phyloP scores from a whole-genome alignment of 176 grass and related monocot genomes.

The Microstegium vimineum region DNA sequence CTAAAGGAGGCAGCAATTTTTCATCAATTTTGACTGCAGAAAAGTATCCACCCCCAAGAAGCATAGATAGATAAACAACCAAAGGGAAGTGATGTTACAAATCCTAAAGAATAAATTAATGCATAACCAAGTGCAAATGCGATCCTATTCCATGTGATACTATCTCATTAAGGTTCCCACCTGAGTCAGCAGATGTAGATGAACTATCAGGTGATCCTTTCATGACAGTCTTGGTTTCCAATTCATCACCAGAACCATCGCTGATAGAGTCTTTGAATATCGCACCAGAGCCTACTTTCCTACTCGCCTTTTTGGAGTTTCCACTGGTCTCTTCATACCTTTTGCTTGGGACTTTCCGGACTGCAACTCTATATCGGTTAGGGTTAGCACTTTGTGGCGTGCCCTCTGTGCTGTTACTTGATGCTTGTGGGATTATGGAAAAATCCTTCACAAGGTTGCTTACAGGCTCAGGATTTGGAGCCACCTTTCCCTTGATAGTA shows the following conservation, averaged over 20 bases:
- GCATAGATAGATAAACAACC: constrained; percentile 7
- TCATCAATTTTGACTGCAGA: neutral
- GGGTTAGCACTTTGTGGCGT: constrained; percentile 37
- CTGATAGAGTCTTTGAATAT: constrained; percentile 41
- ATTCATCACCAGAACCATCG: constrained; percentile 48
- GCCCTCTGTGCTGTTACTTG: constrained; percentile 57
- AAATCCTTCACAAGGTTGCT: constrained; percentile 35
- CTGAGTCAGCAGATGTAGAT: constrained; percentile 51
- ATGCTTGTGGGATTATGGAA: constrained; percentile 29
- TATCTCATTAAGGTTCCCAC: constrained; percentile 34
- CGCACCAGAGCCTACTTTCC: constrained; percentile 16
- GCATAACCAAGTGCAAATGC: constrained; percentile 8
- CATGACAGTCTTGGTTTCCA: constrained; percentile 20
- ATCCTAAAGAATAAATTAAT: neutral
- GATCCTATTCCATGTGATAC: constrained; percentile 25
- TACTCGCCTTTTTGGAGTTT: constrained; percentile 31
- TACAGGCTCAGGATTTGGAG: constrained; percentile 14
- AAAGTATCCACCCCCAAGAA: neutral
- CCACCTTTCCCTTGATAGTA: constrained; percentile 6
- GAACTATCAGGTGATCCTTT: constrained; percentile 34
- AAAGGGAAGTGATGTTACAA: neutral
- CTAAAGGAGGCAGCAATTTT: neutral
- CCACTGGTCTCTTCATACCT: constrained; percentile 16
- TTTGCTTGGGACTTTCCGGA: constrained; percentile 62
- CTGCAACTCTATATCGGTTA: constrained; percentile 40